Base-by-base conservation (phyloP, 176 grass and related monocot genomes). In the Raddia distichophylla region DNA sequence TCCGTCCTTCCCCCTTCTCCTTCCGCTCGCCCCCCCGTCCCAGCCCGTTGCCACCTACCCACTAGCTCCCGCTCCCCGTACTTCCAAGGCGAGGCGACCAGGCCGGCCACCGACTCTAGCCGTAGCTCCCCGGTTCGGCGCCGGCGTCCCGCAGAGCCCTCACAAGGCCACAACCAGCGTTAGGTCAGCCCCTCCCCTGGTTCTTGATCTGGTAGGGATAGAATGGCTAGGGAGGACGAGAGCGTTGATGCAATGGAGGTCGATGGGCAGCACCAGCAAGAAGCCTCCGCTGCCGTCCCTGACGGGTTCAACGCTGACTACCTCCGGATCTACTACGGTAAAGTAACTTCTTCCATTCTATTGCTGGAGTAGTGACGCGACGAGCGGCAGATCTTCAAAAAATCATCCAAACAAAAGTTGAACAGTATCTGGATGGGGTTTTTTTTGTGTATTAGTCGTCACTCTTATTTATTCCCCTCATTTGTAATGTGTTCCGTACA, bases 261-360 rank as follows among this genome's bases (percentile, higher is more conserved):
- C 15, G 89, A 91, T 61, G 74, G 11, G 8, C 43, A 62, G 56
- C 52, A 86, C 56, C 87, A 43, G 60, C 37, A 75, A 73, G 65
- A 67, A n/a, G 71, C 14, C 48, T 4, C 17, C 16, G 47, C 56
- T 37, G 87, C 49, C 2, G 49, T 86, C 22, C 91, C 73, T 10
- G 68, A 76, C 34, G 87, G 79, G 12, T 91, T 93, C 84, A 89
- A 81, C 22, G 18, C 81, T 10, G 91, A 98, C 13, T 90, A 95
- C 87, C 96, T 98, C 73, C 79, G 89, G 70, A 69, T 90, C 32
- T 98, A 95, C 87, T 95, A 91, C n/a, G 92, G 96, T 98, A 88
- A 91, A 85, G 14, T 16, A 48, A 42, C 54, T 52, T 16, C 50
- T 60, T 46, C 51, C 18, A 18, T 60, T 62, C 6, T 42, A 42